A percentile compares a stretch with the other conserved stretches of the same genome.
Evolutionary conservation across 768 basidiomycete species (phyloP).

Genomic region (Lentinula aciculospora): DNA sequence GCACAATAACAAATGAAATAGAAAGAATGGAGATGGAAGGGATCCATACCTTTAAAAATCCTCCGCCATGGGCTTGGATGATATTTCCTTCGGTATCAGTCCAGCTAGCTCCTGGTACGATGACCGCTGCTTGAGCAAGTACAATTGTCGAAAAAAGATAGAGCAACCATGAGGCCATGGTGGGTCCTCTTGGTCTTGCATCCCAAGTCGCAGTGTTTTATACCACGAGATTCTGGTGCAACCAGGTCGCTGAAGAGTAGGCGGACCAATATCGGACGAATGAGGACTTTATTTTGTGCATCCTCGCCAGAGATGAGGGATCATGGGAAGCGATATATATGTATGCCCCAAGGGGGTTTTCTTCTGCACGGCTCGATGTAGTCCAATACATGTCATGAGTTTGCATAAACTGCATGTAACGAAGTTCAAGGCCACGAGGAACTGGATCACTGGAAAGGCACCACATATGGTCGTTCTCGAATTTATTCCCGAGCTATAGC

Average conservation of each 20-base stretch:
- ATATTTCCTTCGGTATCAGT: constrained; percentile 54
- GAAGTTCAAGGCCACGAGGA: not conserved
- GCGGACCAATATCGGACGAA: not conserved
- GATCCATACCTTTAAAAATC: constrained; percentile 43
- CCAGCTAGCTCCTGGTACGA: constrained; percentile 60
- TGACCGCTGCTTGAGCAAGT: constrained; percentile 30
- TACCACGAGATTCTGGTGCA: not conserved
- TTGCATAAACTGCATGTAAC: no score
- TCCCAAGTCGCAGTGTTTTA: not conserved
- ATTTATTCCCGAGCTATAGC: no score
- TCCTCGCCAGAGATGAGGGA: no score
- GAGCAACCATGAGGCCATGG: constrained; percentile 3
- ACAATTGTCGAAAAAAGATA: constrained; percentile 11
- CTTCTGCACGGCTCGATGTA: no score
- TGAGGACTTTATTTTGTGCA: not conserved
- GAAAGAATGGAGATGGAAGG: not conserved
- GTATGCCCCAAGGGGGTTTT: no score
- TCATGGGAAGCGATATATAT: no score
- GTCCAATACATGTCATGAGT: no score
- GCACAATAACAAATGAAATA: not conserved
- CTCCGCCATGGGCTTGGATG: constrained; percentile 62
- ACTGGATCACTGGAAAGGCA: no score
- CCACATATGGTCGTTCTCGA: no score
- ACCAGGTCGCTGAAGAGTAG: not conserved
- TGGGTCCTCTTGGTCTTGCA: not conserved